Conservation (phyloP, 108 stramenopile species). For the Cafeteria roenbergensis region DNA sequence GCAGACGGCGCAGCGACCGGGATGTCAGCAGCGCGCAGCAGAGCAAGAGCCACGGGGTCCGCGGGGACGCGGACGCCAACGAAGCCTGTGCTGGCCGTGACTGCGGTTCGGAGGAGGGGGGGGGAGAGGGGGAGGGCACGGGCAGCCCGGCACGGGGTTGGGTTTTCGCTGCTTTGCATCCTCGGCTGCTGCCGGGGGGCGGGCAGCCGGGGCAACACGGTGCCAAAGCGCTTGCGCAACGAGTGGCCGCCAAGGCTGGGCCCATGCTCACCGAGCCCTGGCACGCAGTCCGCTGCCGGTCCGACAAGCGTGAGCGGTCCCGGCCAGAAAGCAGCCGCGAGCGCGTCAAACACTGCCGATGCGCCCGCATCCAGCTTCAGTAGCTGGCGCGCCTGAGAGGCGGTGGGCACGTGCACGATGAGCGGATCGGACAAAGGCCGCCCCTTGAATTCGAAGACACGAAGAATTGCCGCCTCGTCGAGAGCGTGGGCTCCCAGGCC, state of each 20-base stretch:
- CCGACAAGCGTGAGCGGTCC: constrained; percentile 81
- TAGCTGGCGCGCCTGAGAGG: constrained; percentile 48
- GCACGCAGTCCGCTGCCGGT: constrained; percentile 51
- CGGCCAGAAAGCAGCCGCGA: constrained; percentile 41
- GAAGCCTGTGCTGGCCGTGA: constrained; percentile 61
- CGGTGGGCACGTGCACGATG: constrained; percentile 71
- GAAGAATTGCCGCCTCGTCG: constrained; percentile 57
- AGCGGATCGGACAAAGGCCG: constrained; percentile 83
- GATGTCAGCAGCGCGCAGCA: constrained; percentile 59
- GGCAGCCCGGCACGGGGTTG: too few relatives aligned
- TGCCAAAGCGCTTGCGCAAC: too few relatives aligned
- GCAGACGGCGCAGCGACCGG: constrained; percentile 95
- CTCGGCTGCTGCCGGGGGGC: too few relatives aligned
- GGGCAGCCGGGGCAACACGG: too few relatives aligned
- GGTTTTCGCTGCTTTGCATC: too few relatives aligned
- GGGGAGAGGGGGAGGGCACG: too few relatives aligned
- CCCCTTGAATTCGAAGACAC: constrained; percentile 78
- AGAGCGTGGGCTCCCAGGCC: constrained; percentile 92
- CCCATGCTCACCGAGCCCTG: too few relatives aligned
- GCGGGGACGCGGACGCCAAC: constrained; percentile 85
- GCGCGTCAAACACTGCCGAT: neutral
- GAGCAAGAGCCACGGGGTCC: constrained; percentile 62
- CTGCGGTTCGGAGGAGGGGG: too few relatives aligned
- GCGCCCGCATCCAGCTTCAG: constrained; percentile 23
- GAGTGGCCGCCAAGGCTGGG: too few relatives aligned